A percentile compares a stretch with the other conserved stretches of the same genome.
phyloP scores from a whole-genome alignment of 2,329 filamentous ascomycete genomes.

The Aspergillus tubingensis region DNA sequence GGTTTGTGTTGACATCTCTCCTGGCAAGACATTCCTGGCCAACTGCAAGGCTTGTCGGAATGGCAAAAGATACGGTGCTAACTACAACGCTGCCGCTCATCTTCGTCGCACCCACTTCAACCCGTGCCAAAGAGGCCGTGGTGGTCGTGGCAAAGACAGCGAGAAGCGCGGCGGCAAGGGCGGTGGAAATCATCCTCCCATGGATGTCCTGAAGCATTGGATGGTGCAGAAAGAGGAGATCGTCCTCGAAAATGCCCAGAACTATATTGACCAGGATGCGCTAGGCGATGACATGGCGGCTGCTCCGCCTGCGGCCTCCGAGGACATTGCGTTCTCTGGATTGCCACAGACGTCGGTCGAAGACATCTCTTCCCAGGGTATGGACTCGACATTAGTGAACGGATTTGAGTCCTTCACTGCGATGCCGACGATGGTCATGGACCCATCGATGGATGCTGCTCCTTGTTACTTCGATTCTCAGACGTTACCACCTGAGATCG shows the following conservation, averaged over 20 bases:
- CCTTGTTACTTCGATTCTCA: constrained; percentile 37
- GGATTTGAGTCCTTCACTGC: constrained; percentile 33
- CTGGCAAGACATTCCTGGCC: constrained; percentile 65
- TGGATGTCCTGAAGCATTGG: constrained; percentile 63
- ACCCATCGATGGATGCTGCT: constrained; percentile 33
- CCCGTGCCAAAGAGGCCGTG: constrained; percentile 58
- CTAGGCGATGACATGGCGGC: constrained; percentile 24
- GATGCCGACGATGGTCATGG: constrained; percentile 32
- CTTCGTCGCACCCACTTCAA: constrained; percentile 86
- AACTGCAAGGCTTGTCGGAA: constrained; percentile 82
- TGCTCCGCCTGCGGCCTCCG: constrained; percentile 10
- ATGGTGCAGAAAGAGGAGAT: constrained; percentile 59
- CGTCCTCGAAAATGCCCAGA: constrained; percentile 39
- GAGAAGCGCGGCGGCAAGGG: constrained; percentile 64
- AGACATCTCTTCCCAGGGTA: constrained; percentile 23
- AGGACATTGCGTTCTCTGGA: constrained; percentile 18
- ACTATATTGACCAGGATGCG: constrained; percentile 27
- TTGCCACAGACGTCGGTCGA: constrained; percentile 21
- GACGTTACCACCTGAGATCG: constrained; percentile 35
- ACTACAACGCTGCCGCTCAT: constrained; percentile 94
- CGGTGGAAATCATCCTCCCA: constrained; percentile 62
- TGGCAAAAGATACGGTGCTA: constrained; percentile 79
- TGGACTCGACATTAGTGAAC: constrained; percentile 31
- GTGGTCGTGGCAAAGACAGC: constrained; percentile 59
- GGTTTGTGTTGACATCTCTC: constrained; percentile 62